phyloP scores from a whole-genome alignment of 2,329 filamentous ascomycete species.

The Juglanconis oblonga region DNA sequence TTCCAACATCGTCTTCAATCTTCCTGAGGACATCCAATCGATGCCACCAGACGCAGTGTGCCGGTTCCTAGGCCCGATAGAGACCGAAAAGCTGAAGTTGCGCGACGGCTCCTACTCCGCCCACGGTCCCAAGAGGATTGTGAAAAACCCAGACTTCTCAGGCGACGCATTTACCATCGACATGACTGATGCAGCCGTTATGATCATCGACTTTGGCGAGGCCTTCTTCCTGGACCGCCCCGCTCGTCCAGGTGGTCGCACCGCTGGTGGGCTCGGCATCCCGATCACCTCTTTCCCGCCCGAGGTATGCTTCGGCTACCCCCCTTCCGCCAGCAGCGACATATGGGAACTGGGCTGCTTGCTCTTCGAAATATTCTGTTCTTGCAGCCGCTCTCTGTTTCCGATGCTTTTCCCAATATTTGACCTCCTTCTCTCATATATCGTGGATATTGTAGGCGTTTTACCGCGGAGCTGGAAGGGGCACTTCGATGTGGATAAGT shows the following conservation, averaged over 20 bases:
- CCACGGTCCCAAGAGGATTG: background rate
- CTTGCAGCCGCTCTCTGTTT: background rate
- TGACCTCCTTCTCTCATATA: background rate
- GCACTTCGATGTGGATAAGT: no score
- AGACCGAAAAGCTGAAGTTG: constrained; percentile 1
- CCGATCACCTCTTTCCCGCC: constrained; percentile 4
- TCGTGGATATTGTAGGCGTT: background rate
- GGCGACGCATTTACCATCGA: background rate
- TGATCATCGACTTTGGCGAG: constrained; percentile 9
- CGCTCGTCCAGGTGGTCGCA: background rate
- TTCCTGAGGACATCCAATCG: background rate
- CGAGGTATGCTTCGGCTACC: background rate
- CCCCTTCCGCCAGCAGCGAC: constrained; percentile 1
- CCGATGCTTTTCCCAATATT: background rate
- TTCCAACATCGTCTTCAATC: constrained; percentile 5
- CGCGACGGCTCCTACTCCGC: background rate
- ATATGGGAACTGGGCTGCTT: constrained; percentile 3
- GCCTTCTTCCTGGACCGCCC: background rate
- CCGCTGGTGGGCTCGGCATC: constrained; percentile 4
- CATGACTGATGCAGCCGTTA: background rate
- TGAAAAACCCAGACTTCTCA: constrained; percentile 1
- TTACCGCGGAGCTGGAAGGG: constrained; percentile 8
- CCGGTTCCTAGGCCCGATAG: background rate
- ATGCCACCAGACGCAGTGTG: constrained; percentile 1
- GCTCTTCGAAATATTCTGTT: background rate